Evolutionary conservation across 305 asterid genomes (phyloP), one percentile per base, ranked within the genome.

Genomic region (Fraxinus angustifolia): DNA sequence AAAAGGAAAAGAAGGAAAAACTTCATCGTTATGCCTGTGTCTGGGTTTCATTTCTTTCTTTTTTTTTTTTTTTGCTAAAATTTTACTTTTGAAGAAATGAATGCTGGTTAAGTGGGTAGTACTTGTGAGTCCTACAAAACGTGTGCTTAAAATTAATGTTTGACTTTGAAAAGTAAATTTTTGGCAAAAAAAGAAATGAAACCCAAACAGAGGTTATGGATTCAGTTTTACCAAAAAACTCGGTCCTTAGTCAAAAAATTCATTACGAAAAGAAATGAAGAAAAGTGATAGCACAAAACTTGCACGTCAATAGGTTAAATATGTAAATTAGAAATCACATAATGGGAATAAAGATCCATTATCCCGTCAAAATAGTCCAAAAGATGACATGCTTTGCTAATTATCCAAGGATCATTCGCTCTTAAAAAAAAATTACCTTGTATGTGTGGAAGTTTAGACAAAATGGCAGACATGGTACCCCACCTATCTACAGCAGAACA

Each of bases 401-500:
- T 67, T 42, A 67, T 68, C 78, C 75, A 81, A 65, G 67, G 81
- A 75, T 76, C 53, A 56, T 33, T 77, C 35, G 38, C 40, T 3
- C 80, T 76, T 28, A 2, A 77, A 90, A 73, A 83, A 84, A 73
- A 38, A 31, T 60, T 92, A 96, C 99, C 97, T 89, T 82, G 84
- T 77, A 90, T 73, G 78, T 82, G 90, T 74, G 94, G 91, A 86
- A 96, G 93, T 88, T 89, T 92, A 77, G 97, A 90, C 85, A 96
- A 86, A 85, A 94, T 91, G 84, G 89, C 83, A 71, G 94, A 81
- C 99, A 96, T 94, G 45, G 88, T 91, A 87, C 85, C 89, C 98
- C 99, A 96, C 85, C 86, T 90, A 85, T 96, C 94, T 62, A 91
- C 84, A 77, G 87, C 95, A 85, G 97, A 84, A 87, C 98, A 94